A percentile compares a stretch with the other conserved stretches of the same genome.
phyloP scores from a whole-genome alignment of 2,329 filamentous ascomycete genomes.

The Colletotrichum sp. region DNA sequence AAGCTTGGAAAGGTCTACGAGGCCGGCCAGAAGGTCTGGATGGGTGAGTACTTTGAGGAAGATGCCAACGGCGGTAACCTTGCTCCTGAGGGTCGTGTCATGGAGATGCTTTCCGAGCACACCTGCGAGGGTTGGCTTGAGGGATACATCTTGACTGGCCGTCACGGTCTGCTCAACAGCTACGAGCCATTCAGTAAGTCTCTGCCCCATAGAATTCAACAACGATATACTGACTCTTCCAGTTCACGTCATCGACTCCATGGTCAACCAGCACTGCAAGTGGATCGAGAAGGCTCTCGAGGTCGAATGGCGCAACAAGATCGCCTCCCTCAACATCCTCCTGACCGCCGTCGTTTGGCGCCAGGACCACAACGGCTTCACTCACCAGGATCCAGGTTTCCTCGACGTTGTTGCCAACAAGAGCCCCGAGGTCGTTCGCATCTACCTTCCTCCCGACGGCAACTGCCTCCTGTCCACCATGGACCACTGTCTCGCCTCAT shows the following conservation, averaged over 20 bases:
- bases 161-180: conserved; percentile 79
- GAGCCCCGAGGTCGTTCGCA: conserved; percentile 78
- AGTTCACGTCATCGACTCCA: conserved; percentile 80
- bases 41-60: conserved; percentile 79
- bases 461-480: conserved; percentile 79
- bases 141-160: conserved; percentile 76
- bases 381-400: conserved; percentile 82
- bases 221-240: not conserved
- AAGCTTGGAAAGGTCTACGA: conserved; percentile 76
- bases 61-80: conserved; percentile 78
- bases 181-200: conserved; percentile 74
- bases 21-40: conserved; percentile 79
- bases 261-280: conserved; percentile 84
- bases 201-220: not conserved
- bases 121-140: conserved; percentile 83
- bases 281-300: conserved; percentile 85
- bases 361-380: conserved; percentile 86
- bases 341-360: conserved; percentile 81
- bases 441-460: conserved; percentile 81
- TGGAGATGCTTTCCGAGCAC: conserved; percentile 87
- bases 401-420: conserved; percentile 82
- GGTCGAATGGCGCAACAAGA: conserved; percentile 76
- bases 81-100: conserved; percentile 70
- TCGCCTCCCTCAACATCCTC: conserved; percentile 80
- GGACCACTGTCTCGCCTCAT: conserved; percentile 75